phyloP scores from a whole-genome alignment of 1,139 yeast genomes.

The Candida labiduridarum region DNA sequence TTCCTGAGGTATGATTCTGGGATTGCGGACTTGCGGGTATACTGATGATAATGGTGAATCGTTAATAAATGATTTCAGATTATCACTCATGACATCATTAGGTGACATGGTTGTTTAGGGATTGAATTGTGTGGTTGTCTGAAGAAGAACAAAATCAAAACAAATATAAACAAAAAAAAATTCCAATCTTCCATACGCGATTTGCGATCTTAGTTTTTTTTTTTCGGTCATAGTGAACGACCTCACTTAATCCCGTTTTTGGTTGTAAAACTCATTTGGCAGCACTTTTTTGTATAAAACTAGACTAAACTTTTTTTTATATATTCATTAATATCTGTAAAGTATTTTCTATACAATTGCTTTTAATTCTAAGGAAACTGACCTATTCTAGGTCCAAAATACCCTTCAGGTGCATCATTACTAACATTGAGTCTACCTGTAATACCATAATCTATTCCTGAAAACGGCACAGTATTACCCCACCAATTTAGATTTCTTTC shows the following conservation, averaged over 20 bases:
- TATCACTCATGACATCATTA: neutral
- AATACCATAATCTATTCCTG: constrained; percentile 40
- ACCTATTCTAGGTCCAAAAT: constrained; percentile 44
- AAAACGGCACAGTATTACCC: constrained; percentile 53
- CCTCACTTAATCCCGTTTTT: no score
- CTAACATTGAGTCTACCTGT: constrained; percentile 19
- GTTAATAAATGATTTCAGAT: neutral
- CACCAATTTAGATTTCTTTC: constrained; percentile 51
- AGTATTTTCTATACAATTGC: no score
- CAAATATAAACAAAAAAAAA: neutral
- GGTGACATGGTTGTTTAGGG: neutral
- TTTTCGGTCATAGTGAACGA: neutral
- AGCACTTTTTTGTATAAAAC: no score
- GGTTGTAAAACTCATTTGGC: no score
- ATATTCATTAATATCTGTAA: no score
- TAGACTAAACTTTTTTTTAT: no score
- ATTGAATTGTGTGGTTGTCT: neutral
- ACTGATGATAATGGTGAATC: neutral
- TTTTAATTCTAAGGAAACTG: neutral
- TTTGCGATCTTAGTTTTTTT: neutral
- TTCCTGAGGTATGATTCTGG: neutral
- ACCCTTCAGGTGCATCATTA: constrained; percentile 38
- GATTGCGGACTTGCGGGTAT: neutral
- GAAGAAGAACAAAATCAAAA: neutral
- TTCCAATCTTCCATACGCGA: no score